Evolutionary conservation across 2,329 filamentous ascomycete genomes (phyloP), one percentile per base, ranked within the genome.

Genomic region (Sordariomycetes sp.): DNA sequence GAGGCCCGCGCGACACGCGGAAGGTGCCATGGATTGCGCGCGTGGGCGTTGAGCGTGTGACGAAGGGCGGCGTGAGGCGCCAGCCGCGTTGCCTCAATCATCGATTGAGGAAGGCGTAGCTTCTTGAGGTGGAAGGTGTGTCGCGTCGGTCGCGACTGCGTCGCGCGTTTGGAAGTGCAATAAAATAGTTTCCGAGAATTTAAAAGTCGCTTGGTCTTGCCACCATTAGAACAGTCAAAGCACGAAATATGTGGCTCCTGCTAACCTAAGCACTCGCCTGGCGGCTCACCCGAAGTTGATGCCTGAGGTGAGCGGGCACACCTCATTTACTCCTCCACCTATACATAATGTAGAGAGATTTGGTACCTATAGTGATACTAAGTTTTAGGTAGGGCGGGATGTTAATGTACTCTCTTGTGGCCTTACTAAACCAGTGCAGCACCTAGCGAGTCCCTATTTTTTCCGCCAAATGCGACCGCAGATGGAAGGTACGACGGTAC

Each of bases 1-100:
- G 62, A 62, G 22, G 55, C 55, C 34, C 52, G 25, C 15, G 48
- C 54, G 28, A 12, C 48, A n/a, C 56, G 20, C 54, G 52, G 58
- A 52, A 53, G 55, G 34, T 50, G 57, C 51, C 22, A 55, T 35
- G 54, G 53, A 20, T 55, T 59, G 54, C 58, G 60, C 57, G 48
- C 48, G 52, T 22, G 55, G 22, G 52, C 61, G 48, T n/a, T 57
- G 57, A 56, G 56, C 3, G 28, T 32, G 28, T 32, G 28, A 62
- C 62, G 62, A 62, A 61, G 61, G 56, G 61, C 59, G 58, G 10
- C 58, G 51, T 48, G 56, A 54, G 28, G 25, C 54, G 20, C 15
- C 25, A 36, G 50, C 57, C 57, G 36, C 48, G 55, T 48, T 25
- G 35, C 10, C 22, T 39, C 22, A 24, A 57, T 57, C 55, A 57